phyloP scores from a whole-genome alignment of 768 basidiomycete species.

The Auricularia heimuer region DNA sequence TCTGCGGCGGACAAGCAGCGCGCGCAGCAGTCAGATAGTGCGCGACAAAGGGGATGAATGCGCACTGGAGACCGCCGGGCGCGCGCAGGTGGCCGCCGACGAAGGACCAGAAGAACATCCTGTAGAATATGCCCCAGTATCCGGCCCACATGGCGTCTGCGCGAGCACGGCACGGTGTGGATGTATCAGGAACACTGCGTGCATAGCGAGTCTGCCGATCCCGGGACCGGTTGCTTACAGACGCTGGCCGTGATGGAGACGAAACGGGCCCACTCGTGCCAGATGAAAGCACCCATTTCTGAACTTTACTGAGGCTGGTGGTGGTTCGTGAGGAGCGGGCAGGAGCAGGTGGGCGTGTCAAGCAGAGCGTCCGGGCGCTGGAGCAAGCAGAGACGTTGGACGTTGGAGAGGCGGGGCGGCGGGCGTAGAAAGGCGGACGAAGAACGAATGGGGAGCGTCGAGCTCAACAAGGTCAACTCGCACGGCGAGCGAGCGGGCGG shows the following conservation, averaged over 20 bases:
- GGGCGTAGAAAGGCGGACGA: not conserved
- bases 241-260: constrained; percentile 58
- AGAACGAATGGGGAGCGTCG: constrained; percentile 6
- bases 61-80: constrained; percentile 73
- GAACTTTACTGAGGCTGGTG: constrained; percentile 7
- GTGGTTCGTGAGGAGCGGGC: constrained; percentile 11
- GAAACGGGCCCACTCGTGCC: constrained; percentile 68
- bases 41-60: constrained; percentile 12
- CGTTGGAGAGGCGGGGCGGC: constrained; percentile 12
- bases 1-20: constrained; percentile 24
- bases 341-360: too few relatives aligned
- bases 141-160: constrained; percentile 72
- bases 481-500: constrained; percentile 6
- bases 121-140: constrained; percentile 72
- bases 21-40: too few relatives aligned
- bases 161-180: constrained; percentile 3
- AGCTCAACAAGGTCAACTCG: constrained; percentile 5
- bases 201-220: not conserved
- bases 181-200: constrained; percentile 8
- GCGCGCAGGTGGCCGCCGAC: constrained; percentile 68
- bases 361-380: constrained; percentile 6
- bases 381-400: not conserved
- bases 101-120: constrained; percentile 97
- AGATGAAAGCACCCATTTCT: constrained; percentile 70
- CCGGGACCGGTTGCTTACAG: constrained; percentile 41